phyloP scores from a whole-genome alignment of 805 yeast genomes.

The Henningerozyma blattae region DNA sequence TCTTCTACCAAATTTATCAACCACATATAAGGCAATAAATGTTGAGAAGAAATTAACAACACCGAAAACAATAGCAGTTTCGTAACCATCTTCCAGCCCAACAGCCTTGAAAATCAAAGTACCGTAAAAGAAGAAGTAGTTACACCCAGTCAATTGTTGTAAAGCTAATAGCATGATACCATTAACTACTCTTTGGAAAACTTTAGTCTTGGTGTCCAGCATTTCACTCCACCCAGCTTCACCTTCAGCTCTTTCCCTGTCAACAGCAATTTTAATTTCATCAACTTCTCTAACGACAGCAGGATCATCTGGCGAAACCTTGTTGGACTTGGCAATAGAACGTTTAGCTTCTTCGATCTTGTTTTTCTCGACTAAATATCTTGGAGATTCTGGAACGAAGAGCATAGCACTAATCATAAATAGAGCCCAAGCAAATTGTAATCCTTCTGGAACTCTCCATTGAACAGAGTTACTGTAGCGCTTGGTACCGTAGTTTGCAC shows the following conservation, averaged over 20 bases:
- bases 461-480: conserved; percentile 34
- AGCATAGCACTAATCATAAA: conserved; percentile 29
- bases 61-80: conserved; percentile 51
- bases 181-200: conserved; percentile 35
- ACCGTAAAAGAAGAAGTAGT: conserved; percentile 60
- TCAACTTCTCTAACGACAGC: conserved; percentile 47
- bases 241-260: conserved; percentile 50
- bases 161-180: conserved; percentile 51
- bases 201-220: conserved; percentile 54
- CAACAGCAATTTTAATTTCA: conserved; percentile 46
- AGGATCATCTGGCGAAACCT: conserved; percentile 38
- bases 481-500: conserved; percentile 53
- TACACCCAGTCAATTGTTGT: conserved; percentile 62
- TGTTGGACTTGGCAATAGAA: conserved; percentile 51
- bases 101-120: conserved; percentile 52
- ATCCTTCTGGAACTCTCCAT: conserved; percentile 68
- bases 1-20: conserved; percentile 48
- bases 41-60: conserved; percentile 51
- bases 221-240: conserved; percentile 56
- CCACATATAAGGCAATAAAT: conserved; percentile 37
- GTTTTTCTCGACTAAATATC: conserved; percentile 48
- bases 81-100: conserved; percentile 46
- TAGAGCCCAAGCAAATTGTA: conserved; percentile 39
- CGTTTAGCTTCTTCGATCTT: conserved; percentile 49
- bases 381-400: conserved; percentile 68